A percentile compares a stretch with the other conserved stretches of the same genome.
Conservation (phyloP, 805 yeast species). For the Ogataea ganodermae region DNA sequence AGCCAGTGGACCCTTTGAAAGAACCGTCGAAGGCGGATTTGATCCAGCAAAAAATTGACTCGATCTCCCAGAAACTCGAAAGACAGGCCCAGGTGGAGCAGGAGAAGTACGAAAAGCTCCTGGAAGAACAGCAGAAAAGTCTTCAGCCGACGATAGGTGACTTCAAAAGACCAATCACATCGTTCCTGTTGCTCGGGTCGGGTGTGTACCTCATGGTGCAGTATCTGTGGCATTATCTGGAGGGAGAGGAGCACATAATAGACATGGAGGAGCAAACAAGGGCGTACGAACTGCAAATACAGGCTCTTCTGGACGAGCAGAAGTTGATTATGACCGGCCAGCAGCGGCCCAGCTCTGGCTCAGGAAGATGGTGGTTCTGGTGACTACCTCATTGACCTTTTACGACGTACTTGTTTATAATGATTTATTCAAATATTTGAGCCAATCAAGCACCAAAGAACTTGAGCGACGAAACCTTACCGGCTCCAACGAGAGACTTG, state of each 20-base stretch:
- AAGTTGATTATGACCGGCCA: conserved; percentile 9
- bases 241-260: conserved; percentile 32
- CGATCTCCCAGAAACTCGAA: conserved; percentile 28
- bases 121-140: conserved; percentile 22
- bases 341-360: conserved; percentile 1
- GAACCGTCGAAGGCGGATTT: conserved; percentile 33
- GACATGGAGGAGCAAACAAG: conserved; percentile 27
- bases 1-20: conserved; percentile 32
- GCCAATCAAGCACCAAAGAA: conserved; percentile 17
- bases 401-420: conserved; percentile 3
- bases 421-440: background rate
- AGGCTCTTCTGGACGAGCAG: conserved; percentile 31
- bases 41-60: conserved; percentile 30
- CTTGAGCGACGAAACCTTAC: conserved; percentile 45
- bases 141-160: conserved; percentile 34
- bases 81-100: conserved; percentile 27
- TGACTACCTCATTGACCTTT: background rate
- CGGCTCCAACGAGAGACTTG: conserved; percentile 51
- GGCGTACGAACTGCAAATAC: conserved; percentile 29
- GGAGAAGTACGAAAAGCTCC: conserved; percentile 19
- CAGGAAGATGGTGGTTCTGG: conserved; percentile 23
- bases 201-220: conserved; percentile 35
- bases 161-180: conserved; percentile 36
- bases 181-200: conserved; percentile 35
- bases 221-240: conserved; percentile 35